Evolutionary conservation across 257 asterid genomes (phyloP).

Genomic region (Gentiana dahurica): DNA sequence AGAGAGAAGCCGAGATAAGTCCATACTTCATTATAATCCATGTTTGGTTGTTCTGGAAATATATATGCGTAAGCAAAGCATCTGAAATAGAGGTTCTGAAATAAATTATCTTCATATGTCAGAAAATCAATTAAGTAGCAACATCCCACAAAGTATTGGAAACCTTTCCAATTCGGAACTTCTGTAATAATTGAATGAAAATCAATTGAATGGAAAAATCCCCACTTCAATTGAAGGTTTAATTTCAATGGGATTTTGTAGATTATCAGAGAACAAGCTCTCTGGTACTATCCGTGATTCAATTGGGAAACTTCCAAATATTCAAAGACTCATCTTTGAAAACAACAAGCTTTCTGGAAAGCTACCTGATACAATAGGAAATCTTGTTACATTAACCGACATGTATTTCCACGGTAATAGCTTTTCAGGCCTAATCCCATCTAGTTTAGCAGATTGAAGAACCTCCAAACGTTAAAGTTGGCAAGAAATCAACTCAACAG

Average conservation of each 20-base stretch:
- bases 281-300: constrained; percentile 45
- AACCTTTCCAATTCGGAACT: constrained; percentile 18
- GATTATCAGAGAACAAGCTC: constrained; percentile 36
- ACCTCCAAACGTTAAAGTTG: constrained; percentile 20
- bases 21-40: too few species aligned
- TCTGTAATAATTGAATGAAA: constrained; percentile 23
- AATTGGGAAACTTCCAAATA: constrained; percentile 26
- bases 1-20: too few species aligned
- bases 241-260: constrained; percentile 22
- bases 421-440: too few species aligned
- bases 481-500: constrained; percentile 42
- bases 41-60: too few species aligned
- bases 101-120: too few species aligned
- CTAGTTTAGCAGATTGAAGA: constrained; percentile 21
- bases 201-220: constrained; percentile 36
- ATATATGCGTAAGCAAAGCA: too few species aligned
- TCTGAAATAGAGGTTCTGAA: too few species aligned
- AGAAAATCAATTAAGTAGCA: constrained; percentile 34
- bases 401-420: constrained; percentile 42
- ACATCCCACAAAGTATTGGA: constrained; percentile 39
- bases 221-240: constrained; percentile 45
- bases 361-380: constrained; percentile 43
- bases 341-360: constrained; percentile 47
- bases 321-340: constrained; percentile 33
- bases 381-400: constrained; percentile 25